A percentile compares a stretch with the other conserved stretches of the same genome.
These are phyloP conservation scores for Mycena venus DNA, from an alignment of 768 basidiomycete genomes.

Conservation along the genomic window DNA sequence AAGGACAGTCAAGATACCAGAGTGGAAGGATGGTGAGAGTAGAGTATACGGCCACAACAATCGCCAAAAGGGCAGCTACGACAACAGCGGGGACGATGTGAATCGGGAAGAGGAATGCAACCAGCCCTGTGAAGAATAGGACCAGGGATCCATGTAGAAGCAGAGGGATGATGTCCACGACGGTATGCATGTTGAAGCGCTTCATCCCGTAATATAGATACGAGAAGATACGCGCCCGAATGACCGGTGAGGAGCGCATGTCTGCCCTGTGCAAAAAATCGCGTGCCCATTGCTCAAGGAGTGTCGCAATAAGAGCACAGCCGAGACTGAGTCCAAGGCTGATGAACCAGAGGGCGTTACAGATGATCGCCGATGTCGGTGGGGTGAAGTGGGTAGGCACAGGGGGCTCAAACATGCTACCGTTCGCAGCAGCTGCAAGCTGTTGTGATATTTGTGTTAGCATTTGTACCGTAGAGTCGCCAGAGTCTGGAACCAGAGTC, in stretches of 20 bases:
- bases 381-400: not conserved
- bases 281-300: not conserved
- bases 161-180: slow-evolving; percentile 32
- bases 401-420: not conserved
- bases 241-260: slow-evolving; percentile 8
- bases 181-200: too few relatives aligned
- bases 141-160: slow-evolving; percentile 30
- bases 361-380: not conserved
- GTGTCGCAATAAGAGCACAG: not conserved
- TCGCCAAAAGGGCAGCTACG: not conserved
- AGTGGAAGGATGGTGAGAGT: slow-evolving; percentile 25
- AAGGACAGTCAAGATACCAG: slow-evolving; percentile 29
- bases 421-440: slow-evolving; percentile 4
- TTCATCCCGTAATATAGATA: slow-evolving; percentile 10
- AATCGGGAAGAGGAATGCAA: slow-evolving; percentile 23
- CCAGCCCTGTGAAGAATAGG: slow-evolving; percentile 29
- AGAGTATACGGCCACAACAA: slow-evolving; percentile 7
- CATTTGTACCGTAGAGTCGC: not conserved
- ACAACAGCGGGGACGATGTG: not conserved
- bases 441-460: slow-evolving; percentile 4
- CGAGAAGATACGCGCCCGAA: slow-evolving; percentile 12
- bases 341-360: slow-evolving; percentile 1
- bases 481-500: too few relatives aligned
- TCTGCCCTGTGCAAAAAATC: not conserved
- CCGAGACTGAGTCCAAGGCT: slow-evolving; percentile 1